phyloP scores from a whole-genome alignment of 495 filamentous ascomycete species.

The Penicillium desertorum region DNA sequence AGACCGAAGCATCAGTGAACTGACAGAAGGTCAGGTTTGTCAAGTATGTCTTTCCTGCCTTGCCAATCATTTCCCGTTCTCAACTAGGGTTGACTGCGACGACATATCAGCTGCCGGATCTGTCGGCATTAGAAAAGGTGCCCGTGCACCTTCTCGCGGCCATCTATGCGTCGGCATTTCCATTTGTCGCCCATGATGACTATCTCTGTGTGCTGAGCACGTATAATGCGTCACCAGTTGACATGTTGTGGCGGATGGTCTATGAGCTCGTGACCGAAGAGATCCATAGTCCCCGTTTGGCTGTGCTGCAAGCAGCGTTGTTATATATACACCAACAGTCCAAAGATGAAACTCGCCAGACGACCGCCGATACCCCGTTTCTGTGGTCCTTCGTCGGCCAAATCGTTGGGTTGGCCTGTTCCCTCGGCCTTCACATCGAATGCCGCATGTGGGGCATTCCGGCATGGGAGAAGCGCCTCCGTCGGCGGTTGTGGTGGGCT shows the following conservation, averaged over 20 bases:
- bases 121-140: constrained; percentile 21
- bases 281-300: constrained; percentile 37
- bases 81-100: constrained; percentile 26
- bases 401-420: constrained; percentile 33
- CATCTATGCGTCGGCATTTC: constrained; percentile 38
- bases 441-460: constrained; percentile 88
- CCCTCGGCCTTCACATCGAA: constrained; percentile 80
- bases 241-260: constrained; percentile 35
- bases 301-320: constrained; percentile 36
- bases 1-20: background rate
- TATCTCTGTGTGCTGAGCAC: constrained; percentile 32
- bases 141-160: constrained; percentile 38
- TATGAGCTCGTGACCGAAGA: constrained; percentile 37
- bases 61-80: constrained; percentile 35
- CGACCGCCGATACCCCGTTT: constrained; percentile 34
- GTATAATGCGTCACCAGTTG: constrained; percentile 30
- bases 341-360: constrained; percentile 19
- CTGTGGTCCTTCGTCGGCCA: constrained; percentile 41
- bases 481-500: constrained; percentile 86
- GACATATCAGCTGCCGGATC: constrained; percentile 22
- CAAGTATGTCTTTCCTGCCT: constrained; percentile 32
- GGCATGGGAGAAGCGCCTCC: constrained; percentile 77
- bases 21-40: constrained; percentile 26
- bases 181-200: constrained; percentile 37
- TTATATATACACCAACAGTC: constrained; percentile 36